phyloP scores from a whole-genome alignment of 306 rosid species.

The Lathyrus oleraceus region DNA sequence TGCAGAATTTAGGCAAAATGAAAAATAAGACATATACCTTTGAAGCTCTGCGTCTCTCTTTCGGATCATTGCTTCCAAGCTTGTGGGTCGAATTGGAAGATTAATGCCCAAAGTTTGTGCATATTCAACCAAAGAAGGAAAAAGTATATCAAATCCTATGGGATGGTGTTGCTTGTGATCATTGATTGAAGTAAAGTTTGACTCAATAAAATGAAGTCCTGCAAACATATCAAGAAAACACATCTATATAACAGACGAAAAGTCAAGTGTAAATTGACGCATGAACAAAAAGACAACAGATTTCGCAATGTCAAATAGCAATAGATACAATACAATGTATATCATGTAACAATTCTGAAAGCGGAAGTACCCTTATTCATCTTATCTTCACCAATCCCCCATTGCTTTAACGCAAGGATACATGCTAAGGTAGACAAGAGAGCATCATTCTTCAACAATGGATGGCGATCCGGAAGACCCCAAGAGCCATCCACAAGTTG shows the following conservation, averaged over 20 bases:
- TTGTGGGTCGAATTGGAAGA: conserved; percentile 46
- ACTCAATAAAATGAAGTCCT: conserved; percentile 73
- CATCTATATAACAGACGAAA: background rate
- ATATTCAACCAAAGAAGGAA: conserved; percentile 63
- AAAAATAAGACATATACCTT: conserved; percentile 41
- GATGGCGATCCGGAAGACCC: conserved; percentile 57
- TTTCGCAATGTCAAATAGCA: too few relatives aligned
- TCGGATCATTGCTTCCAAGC: conserved; percentile 50
- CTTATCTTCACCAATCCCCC: conserved; percentile 66
- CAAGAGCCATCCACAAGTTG: conserved; percentile 84
- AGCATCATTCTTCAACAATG: conserved; percentile 62
- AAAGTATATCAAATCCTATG: conserved; percentile 69
- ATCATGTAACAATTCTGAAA: background rate
- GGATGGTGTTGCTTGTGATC: conserved; percentile 69
- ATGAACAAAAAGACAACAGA: too few relatives aligned
- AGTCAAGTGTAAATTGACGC: too few relatives aligned
- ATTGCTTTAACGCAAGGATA: conserved; percentile 67
- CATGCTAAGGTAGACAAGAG: conserved; percentile 74
- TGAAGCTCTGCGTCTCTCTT: conserved; percentile 60
- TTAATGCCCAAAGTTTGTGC: conserved; percentile 59
- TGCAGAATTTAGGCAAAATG: background rate
- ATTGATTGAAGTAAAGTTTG: conserved; percentile 59
- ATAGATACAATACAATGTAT: too few relatives aligned
- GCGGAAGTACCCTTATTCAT: conserved; percentile 55
- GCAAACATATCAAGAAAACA: conserved; percentile 32